Evolutionary conservation across 2,329 filamentous ascomycete species (phyloP), one percentile per base, ranked within the genome.

Genomic region (Pseudogymnoascus verrucosus): DNA sequence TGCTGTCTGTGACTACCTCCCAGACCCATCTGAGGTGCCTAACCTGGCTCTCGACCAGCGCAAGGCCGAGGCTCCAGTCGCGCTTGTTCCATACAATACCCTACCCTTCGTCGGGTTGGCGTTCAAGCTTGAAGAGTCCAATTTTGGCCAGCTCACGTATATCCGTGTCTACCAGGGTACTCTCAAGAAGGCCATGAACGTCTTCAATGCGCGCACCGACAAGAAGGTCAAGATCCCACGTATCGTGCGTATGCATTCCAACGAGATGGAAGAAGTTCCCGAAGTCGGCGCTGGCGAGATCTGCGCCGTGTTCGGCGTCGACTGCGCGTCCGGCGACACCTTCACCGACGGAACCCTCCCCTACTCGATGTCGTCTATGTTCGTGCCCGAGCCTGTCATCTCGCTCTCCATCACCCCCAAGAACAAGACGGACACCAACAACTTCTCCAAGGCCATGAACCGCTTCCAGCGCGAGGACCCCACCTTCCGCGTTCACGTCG

Each of bases 71-170:
- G 84, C 87, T 60, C 83, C 87, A 2, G 93, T 96, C 65, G 89
- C 93, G 75, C 85, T 99, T 63, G 86, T 97, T 16, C 92, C 93
- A 1, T 97, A 98, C 80, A 95, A 96, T 77, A 89, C 90, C 21
- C 81, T 96, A 23, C 95, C 95, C 0, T 97, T 98, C 72, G 92
- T 97, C 63, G 95, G 95, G 60, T 82, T 99, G 67, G 95, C 95
- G 8, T 99, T 99, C 83, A 99, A 99, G 82, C 86, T 99, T 21
- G 95, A 99, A 82, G 95, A 99, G 78, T 96, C 93, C 78, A 97
- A 96, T 76, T 99, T 96, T 72, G 95, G 95, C 47, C 95, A 99
- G 77, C 84, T 99, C 73, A 99, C 95, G 63, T 99, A 99, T 76
- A 96, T 99, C 67, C 91, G 95, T 70, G 95, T 99, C 64, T 99